A percentile compares a stretch with the other conserved stretches of the same genome.
phyloP scores from a whole-genome alignment of 257 asterid species.

The Mentha longifolia region DNA sequence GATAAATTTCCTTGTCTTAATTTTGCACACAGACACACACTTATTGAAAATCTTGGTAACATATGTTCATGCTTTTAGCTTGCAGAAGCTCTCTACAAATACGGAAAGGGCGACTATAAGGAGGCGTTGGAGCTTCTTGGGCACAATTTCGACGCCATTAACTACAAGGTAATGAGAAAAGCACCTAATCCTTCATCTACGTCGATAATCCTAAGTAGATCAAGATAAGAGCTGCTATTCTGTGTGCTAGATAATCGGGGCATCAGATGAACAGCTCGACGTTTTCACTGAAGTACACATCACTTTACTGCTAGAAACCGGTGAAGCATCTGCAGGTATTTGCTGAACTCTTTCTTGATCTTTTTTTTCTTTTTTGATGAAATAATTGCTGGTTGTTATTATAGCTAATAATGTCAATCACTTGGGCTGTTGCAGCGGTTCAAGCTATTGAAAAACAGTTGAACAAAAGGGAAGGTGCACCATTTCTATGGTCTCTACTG shows the following conservation, averaged over 20 bases:
- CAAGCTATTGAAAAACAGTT: constrained; percentile 71
- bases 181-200: background rate
- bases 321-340: constrained; percentile 62
- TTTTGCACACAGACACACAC: background rate
- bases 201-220: background rate
- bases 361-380: background rate
- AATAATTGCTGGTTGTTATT: background rate
- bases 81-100: constrained; percentile 71
- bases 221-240: constrained; percentile 17
- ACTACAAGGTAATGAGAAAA: constrained; percentile 62
- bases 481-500: constrained; percentile 87
- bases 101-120: constrained; percentile 70
- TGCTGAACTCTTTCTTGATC: background rate
- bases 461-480: constrained; percentile 71
- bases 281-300: constrained; percentile 79
- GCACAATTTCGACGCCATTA: constrained; percentile 56
- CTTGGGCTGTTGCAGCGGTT: constrained; percentile 51
- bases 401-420: background rate
- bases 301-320: constrained; percentile 57
- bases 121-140: constrained; percentile 69
- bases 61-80: constrained; percentile 56
- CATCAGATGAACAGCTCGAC: constrained; percentile 94
- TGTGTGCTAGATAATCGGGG: constrained; percentile 75
- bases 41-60: constrained; percentile 14
- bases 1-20: background rate